Evolutionary conservation across 495 filamentous ascomycete genomes (phyloP), one percentile per base, ranked within the genome.

Genomic region (Parachaetomium inaequale): DNA sequence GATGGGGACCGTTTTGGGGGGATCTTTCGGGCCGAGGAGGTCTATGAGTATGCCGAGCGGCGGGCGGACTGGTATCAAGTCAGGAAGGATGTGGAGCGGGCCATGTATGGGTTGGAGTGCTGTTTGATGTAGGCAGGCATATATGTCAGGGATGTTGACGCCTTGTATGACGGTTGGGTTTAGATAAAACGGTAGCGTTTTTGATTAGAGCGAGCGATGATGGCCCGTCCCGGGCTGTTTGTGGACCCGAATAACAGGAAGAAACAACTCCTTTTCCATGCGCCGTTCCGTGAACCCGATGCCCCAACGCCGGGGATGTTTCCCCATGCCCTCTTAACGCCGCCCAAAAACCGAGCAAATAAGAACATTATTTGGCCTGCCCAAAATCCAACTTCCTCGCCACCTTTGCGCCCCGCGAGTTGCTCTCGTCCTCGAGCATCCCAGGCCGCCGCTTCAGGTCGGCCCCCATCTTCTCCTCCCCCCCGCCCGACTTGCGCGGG

Each of bases 21-120:
- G 3, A 90, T 98, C 59, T 96, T 97, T 71, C 81, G 92, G 49
- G 90, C 92, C 26, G 94, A 99, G 70, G 95, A 99, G 75, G 94
- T 98, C 1, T 96, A 94, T 70, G 95, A 97, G 78, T 99, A 94
- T 76, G 95, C 93, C 14, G 91, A 96, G 73, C 78, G 95, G 62
- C 79, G 95, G 61, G 92, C 92, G 64, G 95, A 99, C 74, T 99
- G 95, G 95, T 95, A 88, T 70, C 80, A 84, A 57, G 89, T 99
- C 5, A 88, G 87, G 77, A 83, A 82, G 61, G 85, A 91, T 58
- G 93, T 99, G 23, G 95, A 99, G 81, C 87, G 89, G 76, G 93
- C 91, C 25, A 96, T 98, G 95, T 98, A 97, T 80, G 95, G 95
- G 50, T 81, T 94, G 76, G 95, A 96, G 50, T 98, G 94, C 71